These are phyloP conservation scores for Suillus decipiens DNA, from an alignment of 768 basidiomycete genomes.

Conservation along the genomic window DNA sequence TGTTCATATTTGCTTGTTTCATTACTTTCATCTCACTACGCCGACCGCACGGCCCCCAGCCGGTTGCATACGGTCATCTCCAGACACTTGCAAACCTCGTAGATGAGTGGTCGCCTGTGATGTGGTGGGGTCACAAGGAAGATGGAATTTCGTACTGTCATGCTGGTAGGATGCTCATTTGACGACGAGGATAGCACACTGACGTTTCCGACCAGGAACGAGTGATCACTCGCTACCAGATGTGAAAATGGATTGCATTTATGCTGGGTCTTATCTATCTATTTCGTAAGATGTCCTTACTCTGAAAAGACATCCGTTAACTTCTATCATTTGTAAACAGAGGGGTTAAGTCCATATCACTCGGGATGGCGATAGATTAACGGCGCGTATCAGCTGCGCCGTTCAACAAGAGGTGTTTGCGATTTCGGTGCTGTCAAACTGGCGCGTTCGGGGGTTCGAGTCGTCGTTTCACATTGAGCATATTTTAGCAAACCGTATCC, in stretches of 20 bases:
- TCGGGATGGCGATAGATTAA: background rate
- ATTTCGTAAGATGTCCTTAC: background rate
- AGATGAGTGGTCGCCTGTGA: conserved; percentile 36
- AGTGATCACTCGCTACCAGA: background rate
- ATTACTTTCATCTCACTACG: conserved; percentile 17
- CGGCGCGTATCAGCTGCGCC: background rate
- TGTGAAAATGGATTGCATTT: background rate
- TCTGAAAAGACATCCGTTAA: background rate
- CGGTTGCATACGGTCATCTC: conserved; percentile 35
- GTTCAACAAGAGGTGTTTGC: background rate
- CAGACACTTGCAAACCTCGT: conserved; percentile 36
- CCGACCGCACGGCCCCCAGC: conserved; percentile 28
- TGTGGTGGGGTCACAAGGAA: conserved; percentile 33
- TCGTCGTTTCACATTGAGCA: too few species aligned
- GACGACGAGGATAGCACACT: background rate
- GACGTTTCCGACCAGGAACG: background rate
- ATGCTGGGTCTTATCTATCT: background rate
- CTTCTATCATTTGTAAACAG: background rate
- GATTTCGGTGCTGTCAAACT: background rate
- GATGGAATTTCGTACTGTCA: conserved; percentile 11
- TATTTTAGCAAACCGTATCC: too few species aligned
- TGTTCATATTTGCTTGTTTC: conserved; percentile 24
- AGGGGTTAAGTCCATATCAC: background rate
- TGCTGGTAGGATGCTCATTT: conserved; percentile 18
- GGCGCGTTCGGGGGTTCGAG: background rate